Conservation (phyloP, 148 eudicot genomes). For the Pharnaceum exiguum region DNA sequence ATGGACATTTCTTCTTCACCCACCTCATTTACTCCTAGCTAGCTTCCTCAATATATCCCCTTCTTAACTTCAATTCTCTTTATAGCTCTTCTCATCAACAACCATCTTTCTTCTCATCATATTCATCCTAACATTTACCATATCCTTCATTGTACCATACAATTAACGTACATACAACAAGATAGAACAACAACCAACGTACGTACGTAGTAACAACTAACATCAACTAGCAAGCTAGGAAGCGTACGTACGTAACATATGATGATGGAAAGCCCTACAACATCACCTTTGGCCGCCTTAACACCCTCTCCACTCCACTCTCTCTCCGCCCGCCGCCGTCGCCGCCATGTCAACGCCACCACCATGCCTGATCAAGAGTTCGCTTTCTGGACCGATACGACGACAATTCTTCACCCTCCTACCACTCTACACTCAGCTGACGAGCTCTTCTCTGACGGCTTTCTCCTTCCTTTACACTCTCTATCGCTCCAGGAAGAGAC, state of each 20-base stretch:
- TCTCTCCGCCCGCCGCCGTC: background rate
- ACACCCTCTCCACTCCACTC: background rate
- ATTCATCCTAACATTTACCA: too few species aligned
- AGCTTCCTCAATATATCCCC: background rate
- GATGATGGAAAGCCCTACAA: constrained; percentile 13
- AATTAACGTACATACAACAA: too few species aligned
- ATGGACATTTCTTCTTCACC: background rate
- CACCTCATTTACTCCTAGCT: constrained; percentile 16
- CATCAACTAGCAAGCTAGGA: too few species aligned
- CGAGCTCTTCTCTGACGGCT: constrained; percentile 73
- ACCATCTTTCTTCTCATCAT: background rate
- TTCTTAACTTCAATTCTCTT: constrained; percentile 14
- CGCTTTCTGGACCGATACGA: constrained; percentile 53
- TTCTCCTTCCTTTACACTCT: constrained; percentile 70
- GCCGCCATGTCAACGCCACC: background rate
- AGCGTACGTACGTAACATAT: too few species aligned
- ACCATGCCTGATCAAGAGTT: constrained; percentile 80
- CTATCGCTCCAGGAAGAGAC: constrained; percentile 23
- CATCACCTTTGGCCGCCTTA: constrained; percentile 20
- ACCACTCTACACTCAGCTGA: constrained; percentile 74
- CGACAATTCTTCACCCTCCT: constrained; percentile 29
- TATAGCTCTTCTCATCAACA: background rate
- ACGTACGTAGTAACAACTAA: too few species aligned
- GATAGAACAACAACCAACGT: too few species aligned
- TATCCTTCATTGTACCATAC: too few species aligned